These are phyloP conservation scores for Scheffersomyces lignicola DNA, from an alignment of 1,139 yeast species.

Conservation along the genomic window DNA sequence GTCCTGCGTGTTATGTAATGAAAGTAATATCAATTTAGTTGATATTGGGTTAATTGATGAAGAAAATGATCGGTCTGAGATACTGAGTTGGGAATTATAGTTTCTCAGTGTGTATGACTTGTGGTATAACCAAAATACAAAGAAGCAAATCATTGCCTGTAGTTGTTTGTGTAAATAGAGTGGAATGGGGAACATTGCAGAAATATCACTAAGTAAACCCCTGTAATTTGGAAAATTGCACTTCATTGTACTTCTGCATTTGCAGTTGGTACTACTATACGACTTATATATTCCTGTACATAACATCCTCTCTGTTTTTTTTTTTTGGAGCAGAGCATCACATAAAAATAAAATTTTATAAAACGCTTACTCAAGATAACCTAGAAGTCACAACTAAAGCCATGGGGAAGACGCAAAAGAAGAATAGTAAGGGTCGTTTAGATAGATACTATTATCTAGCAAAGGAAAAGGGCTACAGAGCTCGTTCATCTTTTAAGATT, in stretches of 20 bases:
- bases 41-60: slow-evolving; percentile 49
- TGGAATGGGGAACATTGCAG: too few relatives aligned
- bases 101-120: too few relatives aligned
- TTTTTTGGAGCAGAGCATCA: slow-evolving; percentile 4
- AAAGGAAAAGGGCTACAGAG: slow-evolving; percentile 96
- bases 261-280: too few relatives aligned
- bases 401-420: slow-evolving; percentile 95
- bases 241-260: too few relatives aligned
- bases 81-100: slow-evolving; percentile 10
- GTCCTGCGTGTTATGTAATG: slow-evolving; percentile 83
- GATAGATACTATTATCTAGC: slow-evolving; percentile 96
- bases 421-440: slow-evolving; percentile 97
- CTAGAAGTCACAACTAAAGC: too few relatives aligned
- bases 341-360: neutral
- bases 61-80: slow-evolving; percentile 10
- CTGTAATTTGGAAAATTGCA: too few relatives aligned
- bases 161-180: too few relatives aligned
- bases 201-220: too few relatives aligned
- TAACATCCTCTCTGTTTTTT: neutral
- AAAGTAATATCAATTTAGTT: slow-evolving; percentile 65
- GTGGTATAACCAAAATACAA: too few relatives aligned
- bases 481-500: slow-evolving; percentile 96
- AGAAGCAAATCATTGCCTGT: too few relatives aligned
- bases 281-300: slow-evolving; percentile 4
- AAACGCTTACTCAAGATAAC: neutral